These are phyloP conservation scores for Hymenoscyphus occultus DNA, from an alignment of 2,329 filamentous ascomycete genomes.

Conservation along the genomic window DNA sequence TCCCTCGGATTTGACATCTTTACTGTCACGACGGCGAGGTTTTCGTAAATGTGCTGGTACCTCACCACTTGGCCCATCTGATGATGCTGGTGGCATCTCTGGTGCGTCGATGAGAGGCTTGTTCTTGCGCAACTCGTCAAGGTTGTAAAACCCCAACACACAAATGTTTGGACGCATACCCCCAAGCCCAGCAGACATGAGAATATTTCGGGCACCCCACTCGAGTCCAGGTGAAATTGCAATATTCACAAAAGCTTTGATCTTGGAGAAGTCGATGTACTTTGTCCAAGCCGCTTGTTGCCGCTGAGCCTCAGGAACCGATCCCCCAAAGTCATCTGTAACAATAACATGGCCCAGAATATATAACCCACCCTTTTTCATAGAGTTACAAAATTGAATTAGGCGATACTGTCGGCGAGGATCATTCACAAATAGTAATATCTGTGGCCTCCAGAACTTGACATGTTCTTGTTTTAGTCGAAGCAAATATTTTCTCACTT, in stretches of 20 bases:
- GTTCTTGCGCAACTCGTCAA: constrained; percentile 69
- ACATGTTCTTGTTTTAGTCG: constrained; percentile 84
- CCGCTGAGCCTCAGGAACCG: constrained; percentile 75
- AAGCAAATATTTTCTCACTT: constrained; percentile 83
- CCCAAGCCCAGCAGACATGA: constrained; percentile 76
- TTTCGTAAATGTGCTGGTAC: constrained; percentile 20
- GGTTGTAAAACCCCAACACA: constrained; percentile 74
- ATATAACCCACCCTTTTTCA: constrained; percentile 85
- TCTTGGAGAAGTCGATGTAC: constrained; percentile 80
- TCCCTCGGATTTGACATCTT: constrained; percentile 54
- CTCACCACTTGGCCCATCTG: constrained; percentile 29
- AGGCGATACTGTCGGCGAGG: constrained; percentile 77
- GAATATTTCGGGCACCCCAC: constrained; percentile 81
- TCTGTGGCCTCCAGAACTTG: constrained; percentile 90
- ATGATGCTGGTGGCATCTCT: constrained; percentile 41
- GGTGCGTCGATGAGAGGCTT: constrained; percentile 56
- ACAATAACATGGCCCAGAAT: constrained; percentile 84
- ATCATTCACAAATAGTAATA: constrained; percentile 79
- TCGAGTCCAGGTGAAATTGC: constrained; percentile 78
- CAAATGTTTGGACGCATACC: constrained; percentile 90
- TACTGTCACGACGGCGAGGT: constrained; percentile 52
- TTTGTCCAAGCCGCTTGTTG: constrained; percentile 79
- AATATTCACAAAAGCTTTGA: constrained; percentile 88
- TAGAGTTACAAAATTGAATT: constrained; percentile 86
- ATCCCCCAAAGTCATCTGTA: constrained; percentile 73